Percentiles rank a stretch among this genome's conserved stretches.
phyloP scores from a whole-genome alignment of 1,139 yeast genomes.

The Blastobotrys elegans region DNA sequence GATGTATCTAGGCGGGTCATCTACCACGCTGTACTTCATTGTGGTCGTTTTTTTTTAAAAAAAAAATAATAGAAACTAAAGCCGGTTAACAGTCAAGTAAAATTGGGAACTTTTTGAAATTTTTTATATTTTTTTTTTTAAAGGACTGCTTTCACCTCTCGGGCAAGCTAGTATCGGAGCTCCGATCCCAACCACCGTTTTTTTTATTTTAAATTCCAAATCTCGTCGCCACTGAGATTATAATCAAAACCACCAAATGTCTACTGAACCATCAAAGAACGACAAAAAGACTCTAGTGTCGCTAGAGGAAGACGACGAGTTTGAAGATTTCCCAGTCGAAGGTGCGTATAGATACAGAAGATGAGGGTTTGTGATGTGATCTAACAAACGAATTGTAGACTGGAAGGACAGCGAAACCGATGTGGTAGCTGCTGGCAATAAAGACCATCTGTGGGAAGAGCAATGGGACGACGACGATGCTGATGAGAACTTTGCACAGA shows the following conservation, averaged over 20 bases:
- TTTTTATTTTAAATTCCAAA: too few relatives aligned
- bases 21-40: conserved; percentile 74
- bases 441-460: conserved; percentile 76
- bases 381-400: conserved; percentile 28
- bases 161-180: too few relatives aligned
- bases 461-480: conserved; percentile 90
- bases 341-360: conserved; percentile 41
- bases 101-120: too few relatives aligned
- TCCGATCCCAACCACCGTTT: conserved; percentile 1
- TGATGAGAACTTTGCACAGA: conserved; percentile 75
- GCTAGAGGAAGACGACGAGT: conserved; percentile 88
- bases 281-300: conserved; percentile 41
- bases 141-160: too few relatives aligned
- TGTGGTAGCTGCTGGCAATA: conserved; percentile 32
- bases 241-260: too few relatives aligned
- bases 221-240: too few relatives aligned
- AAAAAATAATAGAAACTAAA: too few relatives aligned
- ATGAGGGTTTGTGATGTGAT: neutral
- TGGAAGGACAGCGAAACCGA: conserved; percentile 50
- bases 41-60: neutral
- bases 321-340: conserved; percentile 91
- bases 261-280: conserved; percentile 9
- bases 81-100: too few relatives aligned
- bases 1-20: conserved; percentile 85
- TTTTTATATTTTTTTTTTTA: neutral